These are phyloP conservation scores for Biscutella laevigata DNA, from an alignment of 441 rosid genomes.

Conservation along the genomic window DNA sequence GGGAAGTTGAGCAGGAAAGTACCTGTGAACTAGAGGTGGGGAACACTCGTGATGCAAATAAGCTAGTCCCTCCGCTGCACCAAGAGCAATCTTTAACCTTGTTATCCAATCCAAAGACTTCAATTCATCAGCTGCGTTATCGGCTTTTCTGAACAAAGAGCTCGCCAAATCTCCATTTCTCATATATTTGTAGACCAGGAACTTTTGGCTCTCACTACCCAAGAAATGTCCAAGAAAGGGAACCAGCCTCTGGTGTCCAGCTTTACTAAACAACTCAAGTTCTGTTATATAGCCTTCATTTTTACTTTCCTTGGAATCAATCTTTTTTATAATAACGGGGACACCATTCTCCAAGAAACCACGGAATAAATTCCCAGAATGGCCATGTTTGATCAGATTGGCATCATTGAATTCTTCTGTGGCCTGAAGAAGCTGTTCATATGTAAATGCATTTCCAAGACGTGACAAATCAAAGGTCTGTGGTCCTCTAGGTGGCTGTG, in stretches of 20 bases:
- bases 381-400: conserved; percentile 81
- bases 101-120: conserved; percentile 98
- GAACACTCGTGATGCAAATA: conserved; percentile 83
- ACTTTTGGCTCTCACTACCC: conserved; percentile 69
- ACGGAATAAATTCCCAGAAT: conserved; percentile 73
- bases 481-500: conserved; percentile 33
- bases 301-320: conserved; percentile 39
- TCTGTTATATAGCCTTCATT: conserved; percentile 54
- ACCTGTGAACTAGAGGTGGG: conserved; percentile 97
- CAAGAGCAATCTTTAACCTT: conserved; percentile 82
- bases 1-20: conserved; percentile 2
- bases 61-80: conserved; percentile 83
- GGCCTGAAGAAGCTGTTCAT: conserved; percentile 55
- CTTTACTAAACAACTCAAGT: conserved; percentile 64
- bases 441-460: conserved; percentile 65
- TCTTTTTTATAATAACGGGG: conserved; percentile 59
- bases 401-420: conserved; percentile 57
- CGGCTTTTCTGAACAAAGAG: conserved; percentile 53
- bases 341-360: conserved; percentile 54
- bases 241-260: conserved; percentile 59
- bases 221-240: conserved; percentile 80
- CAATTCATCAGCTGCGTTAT: conserved; percentile 47
- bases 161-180: conserved; percentile 76
- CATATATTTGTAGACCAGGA: conserved; percentile 77
- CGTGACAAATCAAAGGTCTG: conserved; percentile 41